A percentile compares a stretch with the other conserved stretches of the same genome.
Evolutionary conservation across 2,329 filamentous ascomycete species (phyloP).

Genomic region (Xylaria sp.): DNA sequence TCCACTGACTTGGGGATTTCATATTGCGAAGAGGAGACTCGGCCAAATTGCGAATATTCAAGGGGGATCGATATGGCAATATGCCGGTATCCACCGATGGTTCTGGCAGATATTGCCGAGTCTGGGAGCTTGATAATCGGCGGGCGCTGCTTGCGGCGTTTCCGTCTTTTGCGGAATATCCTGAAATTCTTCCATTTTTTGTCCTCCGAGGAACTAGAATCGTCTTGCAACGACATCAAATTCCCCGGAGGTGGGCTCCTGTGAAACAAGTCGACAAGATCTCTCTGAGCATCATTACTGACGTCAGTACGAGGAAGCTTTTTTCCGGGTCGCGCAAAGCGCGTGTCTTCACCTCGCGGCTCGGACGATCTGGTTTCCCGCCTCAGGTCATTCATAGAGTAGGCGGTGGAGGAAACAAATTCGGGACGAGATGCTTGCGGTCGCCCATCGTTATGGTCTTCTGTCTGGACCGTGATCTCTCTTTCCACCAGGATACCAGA

Average conservation of each 20-base stretch:
- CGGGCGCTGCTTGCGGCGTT: constrained; percentile 31
- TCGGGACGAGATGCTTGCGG: constrained; percentile 4
- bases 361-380: constrained; percentile 7
- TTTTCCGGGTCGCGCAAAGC: constrained; percentile 4
- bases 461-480: constrained; percentile 17
- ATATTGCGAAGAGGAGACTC: constrained; percentile 30
- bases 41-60: constrained; percentile 49
- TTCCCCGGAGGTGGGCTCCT: constrained; percentile 53
- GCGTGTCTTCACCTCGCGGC: constrained; percentile 4
- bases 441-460: constrained; percentile 16
- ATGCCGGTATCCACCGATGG: constrained; percentile 56
- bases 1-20: constrained; percentile 23
- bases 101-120: constrained; percentile 57
- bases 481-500: constrained; percentile 25
- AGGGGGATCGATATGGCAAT: constrained; percentile 64
- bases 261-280: constrained; percentile 53
- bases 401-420: constrained; percentile 16
- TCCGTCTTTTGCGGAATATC: constrained; percentile 44
- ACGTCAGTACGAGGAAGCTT: constrained; percentile 20
- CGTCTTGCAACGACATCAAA: constrained; percentile 50
- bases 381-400: constrained; percentile 20
- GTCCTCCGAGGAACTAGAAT: constrained; percentile 26
- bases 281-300: constrained; percentile 14
- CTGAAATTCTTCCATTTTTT: constrained; percentile 48
- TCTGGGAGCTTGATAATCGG: constrained; percentile 52